Evolutionary conservation across 1,284 basidiomycete genomes (phyloP).

Genomic region (Puccinia triticina): DNA sequence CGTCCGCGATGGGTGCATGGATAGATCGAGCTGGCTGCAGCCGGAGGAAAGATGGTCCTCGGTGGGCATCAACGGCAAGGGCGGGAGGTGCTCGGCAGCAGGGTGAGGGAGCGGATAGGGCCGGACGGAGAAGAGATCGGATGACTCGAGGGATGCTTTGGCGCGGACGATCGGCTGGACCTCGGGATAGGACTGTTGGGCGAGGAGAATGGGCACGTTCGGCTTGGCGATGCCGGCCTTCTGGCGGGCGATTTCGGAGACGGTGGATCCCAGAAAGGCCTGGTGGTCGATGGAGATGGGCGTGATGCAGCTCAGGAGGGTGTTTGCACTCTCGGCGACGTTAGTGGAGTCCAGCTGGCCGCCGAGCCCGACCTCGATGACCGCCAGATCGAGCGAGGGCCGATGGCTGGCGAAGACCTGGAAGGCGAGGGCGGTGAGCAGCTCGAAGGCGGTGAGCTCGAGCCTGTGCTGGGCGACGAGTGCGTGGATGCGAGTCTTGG

Average conservation of each 20-base stretch:
- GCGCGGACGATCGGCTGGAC: constrained; percentile 61
- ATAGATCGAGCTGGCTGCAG: constrained; percentile 57
- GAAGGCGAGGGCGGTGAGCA: constrained; percentile 78
- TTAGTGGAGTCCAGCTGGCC: constrained; percentile 93
- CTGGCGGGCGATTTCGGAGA: constrained; percentile 75
- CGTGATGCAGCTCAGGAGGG: constrained; percentile 79
- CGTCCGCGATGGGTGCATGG: constrained; percentile 60
- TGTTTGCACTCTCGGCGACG: constrained; percentile 68
- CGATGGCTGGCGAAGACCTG: constrained; percentile 69
- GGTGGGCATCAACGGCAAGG: constrained; percentile 23
- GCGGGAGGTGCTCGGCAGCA: not conserved
- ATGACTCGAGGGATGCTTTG: constrained; percentile 44
- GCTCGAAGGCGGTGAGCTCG: constrained; percentile 74
- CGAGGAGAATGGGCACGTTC: constrained; percentile 74
- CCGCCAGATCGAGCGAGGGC: constrained; percentile 71
- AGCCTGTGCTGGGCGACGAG: constrained; percentile 65
- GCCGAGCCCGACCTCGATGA: constrained; percentile 94
- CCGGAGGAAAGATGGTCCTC: not conserved
- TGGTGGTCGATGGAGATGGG: constrained; percentile 91
- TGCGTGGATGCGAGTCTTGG: constrained; percentile 65
- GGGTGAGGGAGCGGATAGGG: constrained; percentile 54
- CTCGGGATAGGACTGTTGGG: constrained; percentile 66
- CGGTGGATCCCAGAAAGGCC: constrained; percentile 77
- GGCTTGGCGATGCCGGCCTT: constrained; percentile 80
- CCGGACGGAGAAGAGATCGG: not conserved